phyloP scores from a whole-genome alignment of 257 asterid species.

The Echites panduratus region DNA sequence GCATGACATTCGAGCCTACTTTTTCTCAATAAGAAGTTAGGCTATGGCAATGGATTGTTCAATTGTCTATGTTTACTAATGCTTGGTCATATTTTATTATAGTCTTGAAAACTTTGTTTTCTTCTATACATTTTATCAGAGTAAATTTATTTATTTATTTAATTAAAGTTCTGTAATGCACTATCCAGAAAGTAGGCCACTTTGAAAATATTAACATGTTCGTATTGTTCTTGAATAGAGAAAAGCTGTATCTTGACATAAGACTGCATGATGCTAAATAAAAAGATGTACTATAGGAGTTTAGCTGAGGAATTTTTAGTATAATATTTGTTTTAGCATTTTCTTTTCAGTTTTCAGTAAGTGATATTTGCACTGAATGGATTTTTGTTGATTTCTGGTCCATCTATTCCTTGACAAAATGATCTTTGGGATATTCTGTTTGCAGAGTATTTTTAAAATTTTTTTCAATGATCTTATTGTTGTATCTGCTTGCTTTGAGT shows the following conservation, averaged over 20 bases:
- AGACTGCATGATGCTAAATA: background rate
- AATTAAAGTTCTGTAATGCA: background rate
- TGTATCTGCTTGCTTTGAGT: background rate
- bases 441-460: background rate
- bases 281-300: background rate
- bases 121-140: background rate
- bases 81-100: background rate
- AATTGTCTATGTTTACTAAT: background rate
- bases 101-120: background rate
- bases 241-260: background rate
- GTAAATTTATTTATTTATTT: background rate
- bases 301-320: background rate
- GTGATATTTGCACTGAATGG: background rate
- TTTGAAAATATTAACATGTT: background rate
- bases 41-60: no score
- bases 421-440: background rate
- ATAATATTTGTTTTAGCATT: background rate
- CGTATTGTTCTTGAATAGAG: background rate
- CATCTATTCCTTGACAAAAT: background rate
- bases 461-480: background rate
- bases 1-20: background rate
- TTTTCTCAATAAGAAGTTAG: background rate
- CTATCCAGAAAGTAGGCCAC: background rate
- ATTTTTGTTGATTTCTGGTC: background rate
- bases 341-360: background rate